These are phyloP conservation scores for Diospyros lotus DNA, from an alignment of 148 eudicot genomes.

Conservation along the genomic window DNA sequence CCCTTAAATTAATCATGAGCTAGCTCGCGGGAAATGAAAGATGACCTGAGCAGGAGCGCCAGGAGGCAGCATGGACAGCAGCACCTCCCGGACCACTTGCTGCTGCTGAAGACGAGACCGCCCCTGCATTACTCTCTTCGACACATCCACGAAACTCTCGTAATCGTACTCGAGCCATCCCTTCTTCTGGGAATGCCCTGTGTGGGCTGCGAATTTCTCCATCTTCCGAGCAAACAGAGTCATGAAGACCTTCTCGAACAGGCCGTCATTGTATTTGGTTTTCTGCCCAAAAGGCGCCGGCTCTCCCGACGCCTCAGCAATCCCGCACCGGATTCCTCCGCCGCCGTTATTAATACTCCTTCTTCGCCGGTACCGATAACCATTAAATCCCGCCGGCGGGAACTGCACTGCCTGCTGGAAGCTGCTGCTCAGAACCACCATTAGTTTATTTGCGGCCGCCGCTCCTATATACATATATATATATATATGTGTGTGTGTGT, in stretches of 20 bases:
- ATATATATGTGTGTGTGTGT: too few relatives aligned
- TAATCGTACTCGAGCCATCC: constrained; percentile 66
- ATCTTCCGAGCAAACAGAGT: constrained; percentile 74
- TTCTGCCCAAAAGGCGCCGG: constrained; percentile 85
- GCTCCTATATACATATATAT: too few relatives aligned
- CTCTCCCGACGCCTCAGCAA: constrained; percentile 66
- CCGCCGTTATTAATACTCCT: neutral
- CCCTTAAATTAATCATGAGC: neutral
- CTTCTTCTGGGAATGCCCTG: constrained; percentile 21
- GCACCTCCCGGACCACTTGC: constrained; percentile 77
- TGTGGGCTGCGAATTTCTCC: constrained; percentile 51
- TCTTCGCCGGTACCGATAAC: neutral
- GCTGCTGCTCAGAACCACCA: constrained; percentile 54
- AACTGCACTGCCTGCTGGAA: constrained; percentile 11
- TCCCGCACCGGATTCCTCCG: constrained; percentile 35
- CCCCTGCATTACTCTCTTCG: constrained; percentile 75
- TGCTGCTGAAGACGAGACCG: constrained; percentile 74
- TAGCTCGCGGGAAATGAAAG: neutral
- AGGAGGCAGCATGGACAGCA: constrained; percentile 90
- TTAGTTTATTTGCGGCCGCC: neutral
- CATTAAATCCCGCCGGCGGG: neutral
- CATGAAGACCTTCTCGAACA: constrained; percentile 76
- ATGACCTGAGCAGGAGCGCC: constrained; percentile 86
- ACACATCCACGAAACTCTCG: constrained; percentile 79
- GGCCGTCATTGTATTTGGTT: constrained; percentile 80